Percentiles rank a stretch among this genome's conserved stretches.
Conservation (phyloP, 495 filamentous ascomycete genomes). For the Penicillium waksmanii region DNA sequence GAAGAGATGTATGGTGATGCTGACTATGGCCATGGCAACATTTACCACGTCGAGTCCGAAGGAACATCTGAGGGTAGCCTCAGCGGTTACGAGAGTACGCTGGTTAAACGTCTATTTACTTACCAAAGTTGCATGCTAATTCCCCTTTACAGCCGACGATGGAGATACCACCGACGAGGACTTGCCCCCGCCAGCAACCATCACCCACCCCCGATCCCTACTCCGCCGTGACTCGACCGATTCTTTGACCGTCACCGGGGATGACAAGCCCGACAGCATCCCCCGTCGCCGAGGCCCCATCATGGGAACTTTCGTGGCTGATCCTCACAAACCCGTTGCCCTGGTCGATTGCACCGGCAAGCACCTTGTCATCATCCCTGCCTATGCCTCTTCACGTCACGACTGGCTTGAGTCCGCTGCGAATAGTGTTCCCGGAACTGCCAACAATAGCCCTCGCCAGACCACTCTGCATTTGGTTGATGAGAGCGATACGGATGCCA, state of each 20-base stretch:
- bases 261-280: conserved; percentile 56
- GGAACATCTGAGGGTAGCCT: conserved; percentile 59
- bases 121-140: conserved; percentile 55
- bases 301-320: conserved; percentile 56
- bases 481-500: conserved; percentile 55
- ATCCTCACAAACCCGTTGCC: conserved; percentile 71
- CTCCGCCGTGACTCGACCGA: conserved; percentile 57
- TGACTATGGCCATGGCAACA: conserved; percentile 51
- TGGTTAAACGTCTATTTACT: conserved; percentile 18
- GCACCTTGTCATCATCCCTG: conserved; percentile 69
- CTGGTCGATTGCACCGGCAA: conserved; percentile 71
- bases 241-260: conserved; percentile 46
- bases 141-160: conserved; percentile 62
- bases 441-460: conserved; percentile 57
- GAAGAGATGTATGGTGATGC: conserved; percentile 50
- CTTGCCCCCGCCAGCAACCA: conserved; percentile 58
- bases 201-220: conserved; percentile 58
- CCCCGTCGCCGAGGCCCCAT: conserved; percentile 59
- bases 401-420: conserved; percentile 53
- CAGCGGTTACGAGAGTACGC: conserved; percentile 80
- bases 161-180: conserved; percentile 89
- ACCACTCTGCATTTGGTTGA: conserved; percentile 53
- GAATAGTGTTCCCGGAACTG: conserved; percentile 54
- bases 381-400: conserved; percentile 52
- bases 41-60: conserved; percentile 56